Evolutionary conservation across 2,329 filamentous ascomycete species (phyloP).

Genomic region (Aspergillus tanneri): DNA sequence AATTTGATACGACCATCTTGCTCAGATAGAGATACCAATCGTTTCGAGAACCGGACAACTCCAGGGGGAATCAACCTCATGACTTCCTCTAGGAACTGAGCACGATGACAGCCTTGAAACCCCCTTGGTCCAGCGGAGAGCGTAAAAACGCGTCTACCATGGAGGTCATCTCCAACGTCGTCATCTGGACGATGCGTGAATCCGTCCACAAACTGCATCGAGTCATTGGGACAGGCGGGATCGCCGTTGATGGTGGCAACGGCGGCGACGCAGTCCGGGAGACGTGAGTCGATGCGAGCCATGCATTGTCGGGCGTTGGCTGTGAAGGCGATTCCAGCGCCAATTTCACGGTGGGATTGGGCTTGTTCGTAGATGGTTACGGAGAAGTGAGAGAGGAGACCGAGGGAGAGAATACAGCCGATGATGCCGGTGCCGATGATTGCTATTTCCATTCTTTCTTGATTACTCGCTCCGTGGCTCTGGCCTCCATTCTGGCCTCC

Average conservation of each 20-base stretch:
- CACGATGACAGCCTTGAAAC: conserved; percentile 37
- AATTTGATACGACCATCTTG: conserved; percentile 27
- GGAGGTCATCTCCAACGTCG: not conserved
- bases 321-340: conserved; percentile 29
- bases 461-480: too few relatives aligned
- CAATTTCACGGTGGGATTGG: conserved; percentile 19
- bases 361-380: conserved; percentile 32
- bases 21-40: conserved; percentile 33
- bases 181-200: conserved; percentile 22
- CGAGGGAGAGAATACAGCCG: conserved; percentile 26
- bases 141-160: conserved; percentile 18
- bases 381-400: conserved; percentile 19
- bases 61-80: conserved; percentile 42
- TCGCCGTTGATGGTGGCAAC: conserved; percentile 16
- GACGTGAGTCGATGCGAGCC: conserved; percentile 17
- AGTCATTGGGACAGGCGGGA: conserved; percentile 14
- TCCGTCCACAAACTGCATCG: conserved; percentile 27
- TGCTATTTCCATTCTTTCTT: conserved; percentile 18
- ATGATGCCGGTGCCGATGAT: conserved; percentile 34
- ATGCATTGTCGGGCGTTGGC: conserved; percentile 24
- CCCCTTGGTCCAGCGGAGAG: conserved; percentile 16
- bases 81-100: conserved; percentile 44
- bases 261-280: conserved; percentile 15
- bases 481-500: too few relatives aligned
- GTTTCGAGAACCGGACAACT: conserved; percentile 37